Base-by-base conservation (phyloP, 2,329 filamentous ascomycete genomes). In the Paraconiothyrium brasiliense region DNA sequence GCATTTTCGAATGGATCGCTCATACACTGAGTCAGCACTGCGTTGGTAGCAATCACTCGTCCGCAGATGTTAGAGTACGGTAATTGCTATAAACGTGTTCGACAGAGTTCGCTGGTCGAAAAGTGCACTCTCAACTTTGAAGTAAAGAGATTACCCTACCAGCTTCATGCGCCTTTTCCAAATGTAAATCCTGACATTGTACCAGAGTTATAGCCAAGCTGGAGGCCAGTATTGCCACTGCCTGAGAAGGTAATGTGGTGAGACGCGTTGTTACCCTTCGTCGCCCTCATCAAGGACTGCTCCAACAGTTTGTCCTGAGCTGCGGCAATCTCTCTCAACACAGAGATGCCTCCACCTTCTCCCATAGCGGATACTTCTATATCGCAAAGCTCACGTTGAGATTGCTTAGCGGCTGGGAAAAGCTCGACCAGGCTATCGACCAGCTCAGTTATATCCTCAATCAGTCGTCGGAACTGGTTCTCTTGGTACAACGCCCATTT, bases 401-500 rank as follows among this genome's bases (percentile, higher is more conserved):
- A 58, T 51, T 60, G 58, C 47, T 70, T 58, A 54, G 58, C 54
- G 41, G 69, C 65, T n/a, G 69, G 71, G 56, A 76, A 76, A 14
- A 75, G 65, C 22, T 74, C 62, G 4, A 70, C 67, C 10, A 78
- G 55, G 24, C 51, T 61, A 47, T 71, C 57, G 30, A 75, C 68
- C 49, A 73, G 57, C 14, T 71, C 67, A 27, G 61, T 74, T 22
- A 75, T 68, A 49, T 74, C 74, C 49, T 75, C 71, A 47, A 77
- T 71, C 24, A 77, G 60, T n/a, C 67, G 52, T 39, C 55, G 61
- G 43, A 75, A 71, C 10, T 66, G 59, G 57, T 75, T 76, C 60
- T 75, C 64, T 39, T 77, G 63, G 48, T 71, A 74, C 20, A 77
- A 58, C 13, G 69, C 71, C 70, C 72, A 73, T 35, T 69, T 71